Evolutionary conservation across 495 filamentous ascomycete species (phyloP).

Genomic region (Xylaria longipes): DNA sequence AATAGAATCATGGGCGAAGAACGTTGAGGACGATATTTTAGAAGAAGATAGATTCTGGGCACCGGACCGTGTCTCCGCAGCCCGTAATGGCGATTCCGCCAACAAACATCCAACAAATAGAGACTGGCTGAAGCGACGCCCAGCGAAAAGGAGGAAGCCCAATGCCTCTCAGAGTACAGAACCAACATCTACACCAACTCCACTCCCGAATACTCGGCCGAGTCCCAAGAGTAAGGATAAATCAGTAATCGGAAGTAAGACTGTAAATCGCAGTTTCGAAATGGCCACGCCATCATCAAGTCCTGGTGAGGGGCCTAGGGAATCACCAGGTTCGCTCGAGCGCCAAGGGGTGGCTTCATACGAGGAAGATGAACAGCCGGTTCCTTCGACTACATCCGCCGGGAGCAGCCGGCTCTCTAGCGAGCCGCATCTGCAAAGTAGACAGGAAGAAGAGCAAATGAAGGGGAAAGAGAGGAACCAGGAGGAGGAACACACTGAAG

Average conservation of each 20-base stretch:
- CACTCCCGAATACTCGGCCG: slow-evolving; percentile 11
- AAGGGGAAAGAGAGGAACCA: neutral
- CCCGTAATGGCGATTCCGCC: neutral
- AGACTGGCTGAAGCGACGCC: slow-evolving; percentile 36
- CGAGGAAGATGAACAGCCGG: slow-evolving; percentile 2
- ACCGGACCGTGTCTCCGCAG: slow-evolving; percentile 15
- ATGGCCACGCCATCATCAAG: slow-evolving; percentile 36
- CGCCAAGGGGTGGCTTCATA: neutral
- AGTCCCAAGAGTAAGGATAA: neutral
- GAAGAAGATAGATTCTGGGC: slow-evolving; percentile 41
- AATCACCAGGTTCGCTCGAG: neutral
- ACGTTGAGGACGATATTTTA: slow-evolving; percentile 21
- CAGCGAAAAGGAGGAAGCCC: slow-evolving; percentile 33
- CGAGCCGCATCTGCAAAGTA: neutral
- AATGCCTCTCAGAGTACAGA: slow-evolving; percentile 26
- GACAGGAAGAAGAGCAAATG: neutral
- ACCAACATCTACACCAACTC: slow-evolving; percentile 32
- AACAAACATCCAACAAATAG: slow-evolving; percentile 33
- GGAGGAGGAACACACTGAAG: neutral
- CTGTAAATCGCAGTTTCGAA: slow-evolving; percentile 34
- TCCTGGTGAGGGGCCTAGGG: slow-evolving; percentile 9
- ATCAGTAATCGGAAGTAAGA: neutral
- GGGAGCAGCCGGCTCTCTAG: neutral
- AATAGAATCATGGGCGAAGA: slow-evolving; percentile 37
- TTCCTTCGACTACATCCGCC: neutral